Evolutionary conservation across 805 yeast species (phyloP), one percentile per base, ranked within the genome.

Genomic region (Nakazawaea ambrosiae): DNA sequence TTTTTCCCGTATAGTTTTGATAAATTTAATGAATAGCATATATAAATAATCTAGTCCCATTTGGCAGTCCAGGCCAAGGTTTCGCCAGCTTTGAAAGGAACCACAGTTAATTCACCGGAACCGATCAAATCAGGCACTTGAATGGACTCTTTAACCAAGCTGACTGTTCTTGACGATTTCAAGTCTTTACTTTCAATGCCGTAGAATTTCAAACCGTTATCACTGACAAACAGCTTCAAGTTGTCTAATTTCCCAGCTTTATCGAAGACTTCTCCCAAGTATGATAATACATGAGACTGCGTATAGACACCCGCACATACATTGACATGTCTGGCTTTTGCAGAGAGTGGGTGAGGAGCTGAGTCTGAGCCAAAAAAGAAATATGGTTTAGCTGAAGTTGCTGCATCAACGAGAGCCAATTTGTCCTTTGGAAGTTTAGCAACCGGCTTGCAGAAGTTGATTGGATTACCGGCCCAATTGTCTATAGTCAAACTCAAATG

Each of bases 271-370:
- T 89, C 82, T 3, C 97, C 97, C 20, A 92, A 63, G 47, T 90
- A 92, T 7, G 88, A 68, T 15, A 92, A 59, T 2, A 83, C 95
- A 49, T 75, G 75, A 17, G 85, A 73, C 58, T 92, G 98, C 2
- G 97, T 85, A 61, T 74, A 92, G 7, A 92, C 96, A 53, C 99
- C 99, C n/a, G 99, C 99, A 51, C 97, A 87, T 14, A 90, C 97
- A 17, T 89, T 90, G 26, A 68, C 64, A 47, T 77, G 87, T 43
- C 72, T 80, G 19, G 85, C 68, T 60, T 94, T 94, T 42, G 78
- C 78, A 45, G 74, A 73, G 19, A 85, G 53, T 6, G 96, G 95
- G 57, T 92, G 98, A 19, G 98, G 99, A 22, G 99, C 99, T 17
- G 96, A 86, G 58, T 92, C 99, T 1, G 96, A 85, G 5, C 99